Evolutionary conservation across 345 rosid species (phyloP).

Genomic region (Erucastrum elatum): DNA sequence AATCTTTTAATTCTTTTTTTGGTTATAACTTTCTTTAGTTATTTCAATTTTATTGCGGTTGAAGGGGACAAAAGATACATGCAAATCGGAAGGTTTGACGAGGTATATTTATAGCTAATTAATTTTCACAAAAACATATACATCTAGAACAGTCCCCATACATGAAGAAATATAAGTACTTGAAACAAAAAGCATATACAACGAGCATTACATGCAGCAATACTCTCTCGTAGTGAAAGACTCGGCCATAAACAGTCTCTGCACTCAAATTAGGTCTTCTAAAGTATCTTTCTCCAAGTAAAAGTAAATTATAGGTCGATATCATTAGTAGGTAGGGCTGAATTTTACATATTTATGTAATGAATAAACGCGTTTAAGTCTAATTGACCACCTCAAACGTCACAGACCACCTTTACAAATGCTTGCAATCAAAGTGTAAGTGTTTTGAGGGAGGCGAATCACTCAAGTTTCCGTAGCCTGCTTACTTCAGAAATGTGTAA

Average conservation of each 20-base stretch:
- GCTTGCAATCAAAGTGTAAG: not conserved
- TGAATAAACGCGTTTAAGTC: not conserved
- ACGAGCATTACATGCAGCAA: not conserved
- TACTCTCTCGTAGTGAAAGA: not conserved
- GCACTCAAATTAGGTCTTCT: not conserved
- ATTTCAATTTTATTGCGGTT: slow-evolving; percentile 30
- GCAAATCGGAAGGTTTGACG: slow-evolving; percentile 37
- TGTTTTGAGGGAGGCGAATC: slow-evolving; percentile 1
- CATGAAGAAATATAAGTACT: not conserved
- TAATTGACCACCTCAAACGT: not conserved
- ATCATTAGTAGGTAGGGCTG: not conserved
- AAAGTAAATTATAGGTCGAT: not conserved
- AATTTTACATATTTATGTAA: not conserved
- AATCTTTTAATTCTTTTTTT: not conserved
- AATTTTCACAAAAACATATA: not conserved
- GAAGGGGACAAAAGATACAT: slow-evolving; percentile 42
- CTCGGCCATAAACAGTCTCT: not conserved
- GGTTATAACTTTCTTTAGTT: not conserved
- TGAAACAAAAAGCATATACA: not conserved
- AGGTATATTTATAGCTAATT: not conserved
- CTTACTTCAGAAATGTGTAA: slow-evolving; percentile 25
- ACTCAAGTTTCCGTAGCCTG: slow-evolving; percentile 1
- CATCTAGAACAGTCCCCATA: not conserved
- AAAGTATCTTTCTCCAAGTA: not conserved
- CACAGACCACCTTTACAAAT: not conserved